phyloP scores from a whole-genome alignment of 768 basidiomycete species.

The Cystofilobasidium capitatum region DNA sequence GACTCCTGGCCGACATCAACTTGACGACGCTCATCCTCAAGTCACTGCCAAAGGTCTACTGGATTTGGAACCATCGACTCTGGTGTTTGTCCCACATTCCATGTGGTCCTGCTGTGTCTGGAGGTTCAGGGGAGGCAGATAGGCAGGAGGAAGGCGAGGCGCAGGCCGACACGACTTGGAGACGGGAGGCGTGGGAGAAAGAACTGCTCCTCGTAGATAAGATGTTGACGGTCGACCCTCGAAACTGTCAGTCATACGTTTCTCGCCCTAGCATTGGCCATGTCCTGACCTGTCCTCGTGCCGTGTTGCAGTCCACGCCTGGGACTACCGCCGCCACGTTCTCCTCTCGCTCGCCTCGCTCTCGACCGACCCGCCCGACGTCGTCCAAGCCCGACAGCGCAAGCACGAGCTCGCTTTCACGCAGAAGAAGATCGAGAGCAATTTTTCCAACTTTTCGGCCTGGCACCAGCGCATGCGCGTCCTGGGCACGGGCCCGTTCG shows the following conservation, averaged over 20 bases:
- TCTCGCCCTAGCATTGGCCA: background rate
- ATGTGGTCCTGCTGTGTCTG: slow-evolving; percentile 46
- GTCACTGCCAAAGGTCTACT: slow-evolving; percentile 86
- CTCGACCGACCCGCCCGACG: slow-evolving; percentile 37
- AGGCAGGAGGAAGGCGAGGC: slow-evolving; percentile 38
- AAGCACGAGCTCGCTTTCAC: slow-evolving; percentile 74
- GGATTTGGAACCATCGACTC: slow-evolving; percentile 95
- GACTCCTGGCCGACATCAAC: slow-evolving; percentile 62
- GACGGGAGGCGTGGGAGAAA: slow-evolving; percentile 65
- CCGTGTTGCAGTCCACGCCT: slow-evolving; percentile 64
- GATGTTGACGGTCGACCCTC: slow-evolving; percentile 79
- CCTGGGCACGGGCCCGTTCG: background rate
- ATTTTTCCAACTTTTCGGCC: slow-evolving; percentile 95
- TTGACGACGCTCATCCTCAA: slow-evolving; percentile 75
- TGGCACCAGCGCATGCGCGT: slow-evolving; percentile 92
- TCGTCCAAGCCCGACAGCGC: slow-evolving; percentile 38
- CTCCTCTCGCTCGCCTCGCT: slow-evolving; percentile 56
- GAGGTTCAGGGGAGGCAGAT: background rate
- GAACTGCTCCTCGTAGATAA: slow-evolving; percentile 83
- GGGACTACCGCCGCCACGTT: slow-evolving; percentile 86
- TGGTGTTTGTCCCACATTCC: slow-evolving; percentile 91
- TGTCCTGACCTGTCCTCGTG: slow-evolving; percentile 12
- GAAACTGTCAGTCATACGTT: slow-evolving; percentile 68
- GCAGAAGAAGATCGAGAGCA: slow-evolving; percentile 76
- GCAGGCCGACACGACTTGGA: slow-evolving; percentile 51